Base-by-base conservation (phyloP, 805 yeast species). In the Peterozyma xylosa region DNA sequence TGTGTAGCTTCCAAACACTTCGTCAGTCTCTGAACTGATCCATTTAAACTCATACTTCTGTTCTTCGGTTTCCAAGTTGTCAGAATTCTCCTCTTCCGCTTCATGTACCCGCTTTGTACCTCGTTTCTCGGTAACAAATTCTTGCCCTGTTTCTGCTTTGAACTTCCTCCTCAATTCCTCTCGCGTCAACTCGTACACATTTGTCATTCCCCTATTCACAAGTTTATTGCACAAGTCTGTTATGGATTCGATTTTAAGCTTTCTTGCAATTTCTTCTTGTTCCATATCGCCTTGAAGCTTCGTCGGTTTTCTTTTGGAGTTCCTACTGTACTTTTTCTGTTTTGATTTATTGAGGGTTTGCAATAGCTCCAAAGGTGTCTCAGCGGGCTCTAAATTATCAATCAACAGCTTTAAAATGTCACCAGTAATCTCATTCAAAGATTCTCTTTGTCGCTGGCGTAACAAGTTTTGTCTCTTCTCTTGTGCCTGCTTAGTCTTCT, bases 351-450 rank as follows among this genome's bases (percentile, higher is more conserved):
- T 67, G 46, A 60, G 62, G 48, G 68, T 66, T 50, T 52, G 75
- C 32, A 82, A 57, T 1, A 78, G 73, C 52, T 82, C 86, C 56
- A 76, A 49, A 2, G 82, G 71, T 0, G 79, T 70, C 53, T 82
- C 89, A 2, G 74, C 79, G 0, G 83, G 78, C 39, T 78, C 73
- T 35, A 82, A 54, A 1, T 53, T n/a, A 1, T 46, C 57, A 3
- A 80, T 70, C n/a, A 81, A 51, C 27, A 21, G 27, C 1, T 51
- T 48, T 5, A 39, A 45, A 38, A 68, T 39, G 13, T 64, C 45
- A 3, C 52, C 52, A 16, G 56, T 55, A 38, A 42, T 39, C 48
- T 49, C 33, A 32, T 50, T 40, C 42, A 50, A 27, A 38, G 48
- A 49, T 29, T 48, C 53, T 9, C 59, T 60, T 14, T 53, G 50